phyloP scores from a whole-genome alignment of 257 asterid genomes.

The Haberlea rhodopensis region DNA sequence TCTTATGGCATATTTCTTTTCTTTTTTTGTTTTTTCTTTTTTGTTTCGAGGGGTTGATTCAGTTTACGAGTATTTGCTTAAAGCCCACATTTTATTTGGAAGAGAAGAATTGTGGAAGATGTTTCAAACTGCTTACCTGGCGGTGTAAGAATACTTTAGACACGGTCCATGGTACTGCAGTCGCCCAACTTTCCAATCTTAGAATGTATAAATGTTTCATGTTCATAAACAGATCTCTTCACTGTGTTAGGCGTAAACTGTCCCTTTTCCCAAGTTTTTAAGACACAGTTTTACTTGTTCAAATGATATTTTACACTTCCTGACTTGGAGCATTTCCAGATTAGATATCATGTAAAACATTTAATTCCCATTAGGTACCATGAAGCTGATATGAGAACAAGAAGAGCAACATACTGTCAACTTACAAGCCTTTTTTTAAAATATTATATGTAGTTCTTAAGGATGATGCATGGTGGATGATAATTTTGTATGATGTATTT shows the following conservation, averaged over 20 bases:
- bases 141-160: conserved; percentile 82
- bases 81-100: conserved; percentile 93
- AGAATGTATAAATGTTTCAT: not conserved
- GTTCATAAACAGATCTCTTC: conserved; percentile 18
- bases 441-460: not conserved
- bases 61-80: conserved; percentile 84
- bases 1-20: no score
- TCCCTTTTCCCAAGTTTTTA: not conserved
- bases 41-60: conserved; percentile 99
- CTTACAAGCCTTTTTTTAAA: conserved; percentile 8
- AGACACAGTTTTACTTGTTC: conserved; percentile 2
- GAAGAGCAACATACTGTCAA: no score
- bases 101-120: conserved; percentile 91
- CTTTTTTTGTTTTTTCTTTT: no score
- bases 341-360: not conserved
- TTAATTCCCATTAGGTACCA: conserved; percentile 25
- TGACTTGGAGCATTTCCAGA: not conserved
- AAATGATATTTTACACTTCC: conserved; percentile 10
- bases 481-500: conserved; percentile 8
- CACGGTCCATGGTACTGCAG: conserved; percentile 85
- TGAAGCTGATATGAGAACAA: no score
- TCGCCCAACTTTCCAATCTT: conserved; percentile 13
- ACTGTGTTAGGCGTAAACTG: not conserved
- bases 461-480: not conserved
- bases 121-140: conserved; percentile 90